Conservation (phyloP, 164 flowering plant species). For the Vitis amurensis region DNA sequence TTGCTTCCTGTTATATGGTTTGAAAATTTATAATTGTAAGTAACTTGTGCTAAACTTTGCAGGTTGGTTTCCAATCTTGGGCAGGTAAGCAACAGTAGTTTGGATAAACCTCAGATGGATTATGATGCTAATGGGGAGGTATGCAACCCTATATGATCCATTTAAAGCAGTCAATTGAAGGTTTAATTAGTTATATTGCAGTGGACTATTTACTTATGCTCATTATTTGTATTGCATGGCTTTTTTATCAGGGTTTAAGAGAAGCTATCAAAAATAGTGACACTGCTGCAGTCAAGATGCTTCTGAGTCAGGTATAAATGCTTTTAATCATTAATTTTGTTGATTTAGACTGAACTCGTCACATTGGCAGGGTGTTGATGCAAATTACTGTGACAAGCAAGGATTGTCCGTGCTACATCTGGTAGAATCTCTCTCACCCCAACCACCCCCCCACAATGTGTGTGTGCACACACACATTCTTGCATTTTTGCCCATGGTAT, state of each 20-base stretch:
- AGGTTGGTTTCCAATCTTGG: constrained; percentile 53
- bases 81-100: constrained; percentile 33
- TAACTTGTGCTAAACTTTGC: constrained; percentile 17
- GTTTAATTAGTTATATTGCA: background rate
- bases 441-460: background rate
- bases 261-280: constrained; percentile 94
- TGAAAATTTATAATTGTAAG: background rate
- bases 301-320: constrained; percentile 65
- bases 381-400: constrained; percentile 92
- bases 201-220: background rate
- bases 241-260: constrained; percentile 68
- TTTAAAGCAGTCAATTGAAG: background rate
- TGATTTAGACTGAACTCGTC: background rate
- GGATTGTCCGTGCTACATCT: constrained; percentile 85
- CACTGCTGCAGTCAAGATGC: constrained; percentile 60
- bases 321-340: background rate
- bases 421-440: constrained; percentile 46
- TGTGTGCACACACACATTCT: background rate
- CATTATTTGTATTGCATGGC: constrained; percentile 1
- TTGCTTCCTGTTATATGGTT: background rate
- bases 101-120: constrained; percentile 37
- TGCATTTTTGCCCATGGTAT: background rate
- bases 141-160: constrained; percentile 11
- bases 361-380: constrained; percentile 81
- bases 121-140: constrained; percentile 97